phyloP scores from a whole-genome alignment of 306 rosid genomes.

The Gynostemma pentaphyllum region DNA sequence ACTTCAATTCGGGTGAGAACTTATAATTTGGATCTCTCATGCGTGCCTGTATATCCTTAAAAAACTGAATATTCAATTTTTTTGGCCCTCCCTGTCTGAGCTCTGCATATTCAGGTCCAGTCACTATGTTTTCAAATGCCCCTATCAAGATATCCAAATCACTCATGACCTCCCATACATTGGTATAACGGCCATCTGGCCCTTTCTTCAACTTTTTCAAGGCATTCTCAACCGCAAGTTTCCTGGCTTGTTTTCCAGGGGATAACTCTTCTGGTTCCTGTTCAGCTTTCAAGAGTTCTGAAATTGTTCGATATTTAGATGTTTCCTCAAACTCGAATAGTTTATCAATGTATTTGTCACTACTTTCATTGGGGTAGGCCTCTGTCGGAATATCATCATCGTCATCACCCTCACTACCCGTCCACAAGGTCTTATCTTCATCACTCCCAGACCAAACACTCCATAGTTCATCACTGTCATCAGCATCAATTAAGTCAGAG shows the following conservation, averaged over 20 bases:
- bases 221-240: conserved; percentile 78
- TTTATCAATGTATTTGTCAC: conserved; percentile 66
- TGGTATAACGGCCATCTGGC: conserved; percentile 68
- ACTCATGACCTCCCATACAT: conserved; percentile 83
- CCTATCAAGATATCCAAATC: conserved; percentile 70
- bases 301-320: conserved; percentile 60
- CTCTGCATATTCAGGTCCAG: conserved; percentile 72
- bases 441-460: conserved; percentile 88
- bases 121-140: conserved; percentile 75
- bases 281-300: conserved; percentile 57
- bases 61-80: conserved; percentile 58
- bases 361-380: conserved; percentile 65
- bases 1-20: conserved; percentile 61
- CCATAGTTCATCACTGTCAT: conserved; percentile 69
- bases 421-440: conserved; percentile 85
- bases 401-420: conserved; percentile 71
- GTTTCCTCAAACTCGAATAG: conserved; percentile 78
- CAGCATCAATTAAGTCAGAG: conserved; percentile 57
- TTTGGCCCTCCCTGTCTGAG: conserved; percentile 75
- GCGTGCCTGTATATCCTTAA: conserved; percentile 68
- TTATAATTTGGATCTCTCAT: conserved; percentile 80
- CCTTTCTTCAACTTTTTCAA: conserved; percentile 73
- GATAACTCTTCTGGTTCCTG: conserved; percentile 74
- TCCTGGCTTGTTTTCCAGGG: conserved; percentile 79
- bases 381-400: conserved; percentile 68